Percentiles rank a stretch among this genome's conserved stretches.
These are phyloP conservation scores for Striga asiatica DNA, from an alignment of 257 asterid genomes.

Conservation along the genomic window DNA sequence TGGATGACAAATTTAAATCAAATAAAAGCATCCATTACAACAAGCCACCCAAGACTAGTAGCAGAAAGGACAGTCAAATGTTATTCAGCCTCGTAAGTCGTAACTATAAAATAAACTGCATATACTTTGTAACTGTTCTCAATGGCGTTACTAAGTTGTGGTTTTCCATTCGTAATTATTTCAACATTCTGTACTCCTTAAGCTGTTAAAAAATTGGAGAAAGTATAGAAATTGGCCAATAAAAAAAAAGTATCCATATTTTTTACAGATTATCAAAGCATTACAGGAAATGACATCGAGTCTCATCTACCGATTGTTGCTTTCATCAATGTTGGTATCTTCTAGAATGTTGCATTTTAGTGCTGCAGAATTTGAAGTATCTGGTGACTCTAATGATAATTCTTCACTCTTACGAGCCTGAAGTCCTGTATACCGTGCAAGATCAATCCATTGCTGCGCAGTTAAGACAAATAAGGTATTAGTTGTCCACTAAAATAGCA, in stretches of 20 bases:
- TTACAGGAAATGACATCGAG: conserved; percentile 5
- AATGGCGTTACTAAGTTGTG: neutral
- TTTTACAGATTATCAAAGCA: conserved; percentile 17
- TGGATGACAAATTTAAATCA: too few species aligned
- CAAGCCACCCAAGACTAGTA: too few species aligned
- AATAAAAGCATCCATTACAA: too few species aligned
- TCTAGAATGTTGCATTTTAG: conserved; percentile 38
- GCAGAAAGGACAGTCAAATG: too few species aligned
- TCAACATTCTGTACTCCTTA: neutral
- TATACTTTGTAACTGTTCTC: neutral
- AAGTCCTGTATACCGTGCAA: conserved; percentile 76
- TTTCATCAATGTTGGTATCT: conserved; percentile 49
- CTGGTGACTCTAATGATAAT: conserved; percentile 20
- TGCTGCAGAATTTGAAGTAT: conserved; percentile 36
- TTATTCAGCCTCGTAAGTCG: too few species aligned
- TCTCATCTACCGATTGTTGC: conserved; percentile 62
- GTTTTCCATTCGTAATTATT: conserved; percentile 4
- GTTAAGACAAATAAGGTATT: conserved; percentile 11
- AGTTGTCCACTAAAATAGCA: conserved; percentile 10
- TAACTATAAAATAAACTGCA: neutral
- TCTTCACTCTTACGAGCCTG: conserved; percentile 55
- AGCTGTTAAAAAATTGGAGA: neutral
- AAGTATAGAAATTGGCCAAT: neutral
- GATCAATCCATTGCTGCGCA: conserved; percentile 93
- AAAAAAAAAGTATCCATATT: neutral